Evolutionary conservation across 345 rosid species (phyloP).

Genomic region (Camelina sativa): DNA sequence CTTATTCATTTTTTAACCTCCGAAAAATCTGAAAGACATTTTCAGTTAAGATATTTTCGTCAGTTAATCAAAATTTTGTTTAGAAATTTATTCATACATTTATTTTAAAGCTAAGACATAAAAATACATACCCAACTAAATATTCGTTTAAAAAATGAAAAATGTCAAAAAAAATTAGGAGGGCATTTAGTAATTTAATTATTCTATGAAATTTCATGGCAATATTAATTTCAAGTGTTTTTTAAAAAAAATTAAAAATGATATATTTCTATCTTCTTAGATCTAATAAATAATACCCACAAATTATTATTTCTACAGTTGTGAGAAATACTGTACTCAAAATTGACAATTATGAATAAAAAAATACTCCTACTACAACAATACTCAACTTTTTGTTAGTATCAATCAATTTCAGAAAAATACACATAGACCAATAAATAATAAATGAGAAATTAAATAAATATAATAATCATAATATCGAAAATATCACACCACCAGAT

Average conservation of each 20-base stretch:
- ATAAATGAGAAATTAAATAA: neutral
- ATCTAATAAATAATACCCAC: neutral
- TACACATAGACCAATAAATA: neutral
- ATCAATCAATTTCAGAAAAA: conserved; percentile 10
- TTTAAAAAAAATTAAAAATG: neutral
- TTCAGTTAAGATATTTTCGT: neutral
- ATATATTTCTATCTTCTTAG: neutral
- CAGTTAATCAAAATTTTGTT: neutral
- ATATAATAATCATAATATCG: neutral
- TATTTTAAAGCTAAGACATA: too few relatives aligned
- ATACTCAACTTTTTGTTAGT: neutral
- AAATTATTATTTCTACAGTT: neutral
- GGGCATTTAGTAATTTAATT: neutral
- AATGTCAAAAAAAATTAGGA: neutral
- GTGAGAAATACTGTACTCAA: neutral
- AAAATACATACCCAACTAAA: neutral
- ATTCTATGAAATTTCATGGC: neutral
- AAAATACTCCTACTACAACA: too few relatives aligned
- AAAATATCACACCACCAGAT: conserved; percentile 46
- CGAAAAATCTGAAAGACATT: too few relatives aligned
- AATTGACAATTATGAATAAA: neutral
- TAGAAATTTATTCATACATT: neutral
- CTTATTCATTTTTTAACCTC: neutral
- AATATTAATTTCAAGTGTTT: neutral
- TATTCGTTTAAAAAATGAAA: too few relatives aligned